Evolutionary conservation across 768 basidiomycete genomes (phyloP).

Genomic region (Filobasidium wieringae): DNA sequence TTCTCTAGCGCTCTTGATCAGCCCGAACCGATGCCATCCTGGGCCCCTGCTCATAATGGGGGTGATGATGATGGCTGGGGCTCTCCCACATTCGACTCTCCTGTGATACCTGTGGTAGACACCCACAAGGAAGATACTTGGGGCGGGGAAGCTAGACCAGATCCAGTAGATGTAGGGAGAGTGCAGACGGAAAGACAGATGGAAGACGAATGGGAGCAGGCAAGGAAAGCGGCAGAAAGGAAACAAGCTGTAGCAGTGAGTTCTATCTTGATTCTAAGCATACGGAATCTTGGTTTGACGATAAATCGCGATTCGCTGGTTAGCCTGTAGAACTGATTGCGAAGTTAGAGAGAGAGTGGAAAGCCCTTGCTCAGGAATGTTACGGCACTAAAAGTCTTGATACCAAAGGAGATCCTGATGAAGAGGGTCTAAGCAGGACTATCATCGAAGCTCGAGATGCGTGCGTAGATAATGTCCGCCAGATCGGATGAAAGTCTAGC

Average conservation of each 20-base stretch:
- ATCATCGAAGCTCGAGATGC: conserved; percentile 15
- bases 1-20: background rate
- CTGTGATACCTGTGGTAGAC: background rate
- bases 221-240: conserved; percentile 23
- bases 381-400: conserved; percentile 14
- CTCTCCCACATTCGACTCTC: background rate
- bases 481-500: background rate
- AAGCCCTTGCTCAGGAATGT: conserved; percentile 3
- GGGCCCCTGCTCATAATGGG: background rate
- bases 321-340: conserved; percentile 19
- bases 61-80: background rate
- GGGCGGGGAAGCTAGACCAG: background rate
- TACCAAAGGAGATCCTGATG: conserved; percentile 9
- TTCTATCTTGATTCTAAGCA: background rate
- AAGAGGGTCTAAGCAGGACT: background rate
- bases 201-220: conserved; percentile 35
- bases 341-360: conserved; percentile 23
- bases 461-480: conserved; percentile 12
- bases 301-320: background rate
- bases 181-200: background rate
- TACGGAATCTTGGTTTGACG: background rate
- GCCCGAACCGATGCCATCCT: background rate
- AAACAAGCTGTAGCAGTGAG: conserved; percentile 30
- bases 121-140: background rate
- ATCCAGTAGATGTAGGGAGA: background rate